phyloP scores from a whole-genome alignment of 1,284 basidiomycete species.

The Amylostereum chailletii region DNA sequence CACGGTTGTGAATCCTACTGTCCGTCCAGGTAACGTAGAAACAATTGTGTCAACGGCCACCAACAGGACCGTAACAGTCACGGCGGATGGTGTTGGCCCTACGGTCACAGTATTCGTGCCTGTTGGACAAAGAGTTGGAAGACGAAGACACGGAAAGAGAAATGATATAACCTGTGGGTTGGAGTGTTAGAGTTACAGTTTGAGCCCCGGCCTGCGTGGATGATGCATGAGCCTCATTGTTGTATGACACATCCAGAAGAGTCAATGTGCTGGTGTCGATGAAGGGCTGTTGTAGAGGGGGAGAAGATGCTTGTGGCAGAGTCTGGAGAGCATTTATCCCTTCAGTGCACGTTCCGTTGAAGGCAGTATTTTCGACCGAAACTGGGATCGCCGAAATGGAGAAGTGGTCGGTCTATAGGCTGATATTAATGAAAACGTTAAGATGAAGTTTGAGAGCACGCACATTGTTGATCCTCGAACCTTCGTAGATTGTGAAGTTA shows the following conservation, averaged over 20 bases:
- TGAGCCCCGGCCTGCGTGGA: neutral
- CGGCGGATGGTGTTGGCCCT: conserved; percentile 13
- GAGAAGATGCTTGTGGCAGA: conserved; percentile 26
- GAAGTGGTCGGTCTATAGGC: conserved; percentile 21
- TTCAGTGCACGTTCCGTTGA: conserved; percentile 18
- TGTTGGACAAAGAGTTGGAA: conserved; percentile 1
- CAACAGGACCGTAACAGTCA: conserved; percentile 20
- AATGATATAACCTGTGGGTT: conserved; percentile 10
- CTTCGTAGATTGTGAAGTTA: conserved; percentile 38
- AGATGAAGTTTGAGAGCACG: too few species aligned
- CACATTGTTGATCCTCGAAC: conserved; percentile 25
- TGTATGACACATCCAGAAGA: conserved; percentile 1
- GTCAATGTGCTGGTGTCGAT: conserved; percentile 12
- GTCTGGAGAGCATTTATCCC: conserved; percentile 23
- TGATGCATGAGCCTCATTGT: neutral
- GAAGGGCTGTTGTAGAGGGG: conserved; percentile 16
- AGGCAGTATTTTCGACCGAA: conserved; percentile 26
- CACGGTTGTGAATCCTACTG: conserved; percentile 18
- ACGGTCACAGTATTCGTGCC: conserved; percentile 14
- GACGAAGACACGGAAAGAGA: conserved; percentile 4
- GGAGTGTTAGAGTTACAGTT: conserved; percentile 13
- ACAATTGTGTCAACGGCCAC: conserved; percentile 20
- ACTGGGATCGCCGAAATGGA: conserved; percentile 37
- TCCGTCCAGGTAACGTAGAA: conserved; percentile 15
- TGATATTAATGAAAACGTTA: too few species aligned